Evolutionary conservation across 2,329 filamentous ascomycete genomes (phyloP), one percentile per base, ranked within the genome.

Genomic region (Sporothrix protearum): DNA sequence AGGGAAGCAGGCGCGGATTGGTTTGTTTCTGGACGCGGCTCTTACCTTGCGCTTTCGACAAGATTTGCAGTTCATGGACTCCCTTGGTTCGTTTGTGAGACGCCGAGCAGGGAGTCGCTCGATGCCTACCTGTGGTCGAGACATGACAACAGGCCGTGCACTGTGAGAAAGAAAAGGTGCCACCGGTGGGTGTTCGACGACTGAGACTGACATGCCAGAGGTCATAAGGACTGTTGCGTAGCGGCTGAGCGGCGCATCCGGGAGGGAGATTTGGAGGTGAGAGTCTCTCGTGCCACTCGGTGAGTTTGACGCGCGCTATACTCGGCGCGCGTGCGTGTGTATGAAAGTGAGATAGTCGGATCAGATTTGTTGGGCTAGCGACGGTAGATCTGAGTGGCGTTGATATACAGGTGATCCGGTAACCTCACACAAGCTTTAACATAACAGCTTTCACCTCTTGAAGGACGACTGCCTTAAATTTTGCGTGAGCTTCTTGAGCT

Each of bases 51-150:
- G 87, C 82, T 96, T 96, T 76, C 93, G 88, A 84, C 93, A 97
- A 71, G 92, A 96, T 81, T 97, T 96, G 88, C 93, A 97, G 80
- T 97, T 97, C 93, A 97, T 97, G 45, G 92, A 92, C 84, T 96
- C 93, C 77, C 92, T 89, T 53, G 92, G 92, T 80, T 96, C 92
- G 77, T 88, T 91, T 80, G 86, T 89, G 81, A 88, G 84, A 55
- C 91, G 89, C 74, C 91, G 88, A 70, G 89, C 86, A 33, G 91
- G 91, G 75, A 95, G 83, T 73, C 92, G 88, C 81, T 94, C 91
- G 80, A 95, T 95, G 79, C 91, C 91, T 77, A 94, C 90, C 83
- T 92, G 91, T 36, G 91, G 91, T 77, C 92, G 87, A 75, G 91
- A 88, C 85, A 93, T 91, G 78, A 83, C 81, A 73, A 85, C 80